A percentile compares a stretch with the other conserved stretches of the same genome.
Evolutionary conservation across 1,139 yeast species (phyloP).

Genomic region (Kodamaea sp.): DNA sequence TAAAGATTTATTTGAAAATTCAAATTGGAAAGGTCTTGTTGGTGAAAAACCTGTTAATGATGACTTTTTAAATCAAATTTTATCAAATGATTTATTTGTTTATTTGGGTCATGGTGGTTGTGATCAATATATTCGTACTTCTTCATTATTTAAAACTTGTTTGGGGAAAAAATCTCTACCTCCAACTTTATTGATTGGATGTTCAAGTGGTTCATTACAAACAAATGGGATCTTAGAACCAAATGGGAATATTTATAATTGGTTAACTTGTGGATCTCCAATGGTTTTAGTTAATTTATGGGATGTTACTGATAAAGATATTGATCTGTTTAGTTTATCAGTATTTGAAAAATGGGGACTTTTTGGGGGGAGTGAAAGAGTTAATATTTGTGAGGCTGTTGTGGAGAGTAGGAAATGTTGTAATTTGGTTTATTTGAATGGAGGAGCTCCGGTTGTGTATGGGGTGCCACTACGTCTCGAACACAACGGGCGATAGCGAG

Average conservation of each 20-base stretch:
- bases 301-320: slow-evolving; percentile 97
- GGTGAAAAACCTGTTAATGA: slow-evolving; percentile 58
- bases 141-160: slow-evolving; percentile 24
- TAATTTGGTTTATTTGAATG: slow-evolving; percentile 63
- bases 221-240: slow-evolving; percentile 64
- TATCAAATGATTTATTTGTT: slow-evolving; percentile 49
- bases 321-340: slow-evolving; percentile 67
- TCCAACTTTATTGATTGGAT: slow-evolving; percentile 80
- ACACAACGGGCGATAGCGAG: not conserved
- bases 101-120: slow-evolving; percentile 97
- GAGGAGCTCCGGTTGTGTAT: slow-evolving; percentile 78
- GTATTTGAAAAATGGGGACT: slow-evolving; percentile 65
- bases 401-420: slow-evolving; percentile 56
- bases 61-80: slow-evolving; percentile 24
- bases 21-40: slow-evolving; percentile 53
- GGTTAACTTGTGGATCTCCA: slow-evolving; percentile 77
- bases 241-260: slow-evolving; percentile 71
- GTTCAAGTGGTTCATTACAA: slow-evolving; percentile 77
- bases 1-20: slow-evolving; percentile 32
- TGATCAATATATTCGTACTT: slow-evolving; percentile 63
- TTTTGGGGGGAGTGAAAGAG: slow-evolving; percentile 17
- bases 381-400: slow-evolving; percentile 48
- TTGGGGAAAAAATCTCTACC: slow-evolving; percentile 38
- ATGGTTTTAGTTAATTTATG: slow-evolving; percentile 82
- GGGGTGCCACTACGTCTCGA: slow-evolving; percentile 57